A percentile compares a stretch with the other conserved stretches of the same genome.
These are phyloP conservation scores for Ehretia macrophylla DNA, from an alignment of 257 asterid genomes.

Conservation along the genomic window DNA sequence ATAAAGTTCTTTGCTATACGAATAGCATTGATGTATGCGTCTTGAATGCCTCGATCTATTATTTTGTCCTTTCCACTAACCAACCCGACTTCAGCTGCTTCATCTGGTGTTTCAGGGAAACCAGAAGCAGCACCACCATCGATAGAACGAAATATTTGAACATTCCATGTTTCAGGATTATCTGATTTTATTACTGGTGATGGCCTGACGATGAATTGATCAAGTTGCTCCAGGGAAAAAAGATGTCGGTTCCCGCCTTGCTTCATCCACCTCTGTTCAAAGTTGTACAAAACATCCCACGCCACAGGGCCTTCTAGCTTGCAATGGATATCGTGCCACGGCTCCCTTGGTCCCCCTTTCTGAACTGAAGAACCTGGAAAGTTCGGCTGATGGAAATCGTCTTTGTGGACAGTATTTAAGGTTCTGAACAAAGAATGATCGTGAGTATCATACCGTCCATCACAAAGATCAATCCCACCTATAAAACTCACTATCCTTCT, in stretches of 20 bases:
- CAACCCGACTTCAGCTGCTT: slow-evolving; percentile 50
- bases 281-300: slow-evolving; percentile 90
- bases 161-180: slow-evolving; percentile 68
- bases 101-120: slow-evolving; percentile 46
- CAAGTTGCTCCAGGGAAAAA: slow-evolving; percentile 40
- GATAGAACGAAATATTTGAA: slow-evolving; percentile 82
- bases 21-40: slow-evolving; percentile 77
- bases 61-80: slow-evolving; percentile 60
- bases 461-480: slow-evolving; percentile 94
- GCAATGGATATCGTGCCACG: slow-evolving; percentile 94
- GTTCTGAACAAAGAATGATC: slow-evolving; percentile 63
- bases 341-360: slow-evolving; percentile 95
- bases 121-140: slow-evolving; percentile 67
- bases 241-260: slow-evolving; percentile 47
- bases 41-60: slow-evolving; percentile 81
- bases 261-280: slow-evolving; percentile 84
- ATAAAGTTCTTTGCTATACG: slow-evolving; percentile 79
- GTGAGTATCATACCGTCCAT: slow-evolving; percentile 72
- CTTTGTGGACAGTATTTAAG: slow-evolving; percentile 42
- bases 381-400: slow-evolving; percentile 89
- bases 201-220: slow-evolving; percentile 38
- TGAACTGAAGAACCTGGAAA: slow-evolving; percentile 60
- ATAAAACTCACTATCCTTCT: slow-evolving; percentile 63
- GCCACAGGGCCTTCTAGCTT: slow-evolving; percentile 81
- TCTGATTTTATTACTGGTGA: slow-evolving; percentile 25